Base-by-base conservation (phyloP, 148 eudicot genomes). In the Amaranthus cruentus region DNA sequence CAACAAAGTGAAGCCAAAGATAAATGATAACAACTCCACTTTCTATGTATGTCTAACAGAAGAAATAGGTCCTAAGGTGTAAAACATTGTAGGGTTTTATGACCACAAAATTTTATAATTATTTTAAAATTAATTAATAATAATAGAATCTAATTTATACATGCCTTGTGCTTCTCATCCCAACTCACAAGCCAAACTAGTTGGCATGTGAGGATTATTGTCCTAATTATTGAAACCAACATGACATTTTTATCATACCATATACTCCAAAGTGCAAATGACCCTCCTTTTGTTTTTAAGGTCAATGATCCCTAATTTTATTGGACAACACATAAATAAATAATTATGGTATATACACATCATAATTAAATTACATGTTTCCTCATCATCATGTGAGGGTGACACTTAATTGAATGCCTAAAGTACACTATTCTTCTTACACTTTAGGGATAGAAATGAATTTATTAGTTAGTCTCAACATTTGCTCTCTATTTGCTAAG, bases 151-250 rank as follows among this genome's bases (percentile, higher is more conserved):
- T 72, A 48, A 72, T 48, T 13, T 48, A 10, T 9, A 48, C 15
- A 28, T 63, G 66, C 1, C 28, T 74, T 66, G 77, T 66, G 71
- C 54, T 47, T 56, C 49, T 66, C 44, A 56, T 50, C 49, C 77
- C 38, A 67, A 68, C 66, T 62, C 66, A 75, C 65, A 57, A 75
- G 6, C 43, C 57, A 48, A 56, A 67, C 53, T 49, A 44, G 38
- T 15, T 75, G 71, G 49, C 77, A 74, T 66, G 64, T 68, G 59
- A 68, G 59, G 65, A 50, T 75, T 2, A 68, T 57, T 57, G 72
- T 75, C 71, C 49, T 75, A 49, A 75, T 75, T 67, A 75, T 75
- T 75, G 78, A 67, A 49, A 67, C 58, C 65, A 75, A 75, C 72
- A 67, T 73, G 76, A 53, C 46, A 18, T 54, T 9, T 38, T 12